Evolutionary conservation across 352 stramenopile species (phyloP).

Genomic region (Blastocystis sp.): DNA sequence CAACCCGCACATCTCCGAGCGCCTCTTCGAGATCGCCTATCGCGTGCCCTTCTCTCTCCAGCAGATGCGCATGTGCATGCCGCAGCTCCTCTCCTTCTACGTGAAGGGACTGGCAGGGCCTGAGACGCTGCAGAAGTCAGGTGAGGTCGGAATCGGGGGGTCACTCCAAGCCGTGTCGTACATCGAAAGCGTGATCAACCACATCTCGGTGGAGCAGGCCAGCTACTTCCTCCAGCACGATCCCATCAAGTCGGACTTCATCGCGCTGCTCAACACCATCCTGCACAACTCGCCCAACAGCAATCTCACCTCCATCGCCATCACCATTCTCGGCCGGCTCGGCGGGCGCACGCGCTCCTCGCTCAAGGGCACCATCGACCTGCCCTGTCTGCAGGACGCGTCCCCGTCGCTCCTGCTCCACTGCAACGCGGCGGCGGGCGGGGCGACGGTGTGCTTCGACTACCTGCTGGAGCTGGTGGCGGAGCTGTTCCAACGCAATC

Average conservation of each 20-base stretch:
- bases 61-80: constrained; percentile 14
- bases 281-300: constrained; percentile 49
- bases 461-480: constrained; percentile 29
- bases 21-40: constrained; percentile 55
- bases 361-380: constrained; percentile 23
- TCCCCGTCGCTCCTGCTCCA: not conserved
- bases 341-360: constrained; percentile 25
- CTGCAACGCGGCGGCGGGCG: not conserved
- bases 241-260: constrained; percentile 15
- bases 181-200: constrained; percentile 5
- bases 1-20: constrained; percentile 17
- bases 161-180: constrained; percentile 28
- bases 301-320: not conserved
- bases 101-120: constrained; percentile 38
- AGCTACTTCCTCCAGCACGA: constrained; percentile 30
- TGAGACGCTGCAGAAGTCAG: constrained; percentile 44
- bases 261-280: constrained; percentile 51
- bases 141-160: not conserved
- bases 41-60: not conserved
- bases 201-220: constrained; percentile 3
- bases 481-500: constrained; percentile 27
- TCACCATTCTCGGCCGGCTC: constrained; percentile 16
- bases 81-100: constrained; percentile 11
- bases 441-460: not conserved
- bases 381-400: not conserved